Evolutionary conservation across 2,329 filamentous ascomycete species (phyloP), one percentile per base, ranked within the genome.

Genomic region (Fusarium sambucinum): DNA sequence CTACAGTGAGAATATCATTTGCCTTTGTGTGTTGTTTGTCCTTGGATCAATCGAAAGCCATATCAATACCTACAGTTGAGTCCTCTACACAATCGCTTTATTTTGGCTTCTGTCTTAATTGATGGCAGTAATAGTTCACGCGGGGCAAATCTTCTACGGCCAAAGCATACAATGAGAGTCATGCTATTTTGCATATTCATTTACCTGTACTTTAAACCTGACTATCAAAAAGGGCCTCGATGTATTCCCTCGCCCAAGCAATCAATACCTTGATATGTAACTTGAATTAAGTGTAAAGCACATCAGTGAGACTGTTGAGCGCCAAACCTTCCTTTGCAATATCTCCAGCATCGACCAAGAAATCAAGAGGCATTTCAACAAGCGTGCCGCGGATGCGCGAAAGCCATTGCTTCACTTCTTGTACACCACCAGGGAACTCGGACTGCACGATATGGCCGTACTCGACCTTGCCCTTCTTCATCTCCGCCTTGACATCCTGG

Each of bases 361-460:
- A 97, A 97, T 93, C 84, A 71, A 97, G 82, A 29, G 94, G 93
- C 94, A 97, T 97, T 83, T 97, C 92, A 10, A 97, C 91, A 45
- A 94, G 79, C 11, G 86, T 92, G 3, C 92, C 92, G 63, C 88
- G 86, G 38, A 94, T 83, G 55, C 87, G 84, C 56, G 84, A 83
- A 55, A 94, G 80, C 80, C 89, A 86, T 51, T 90, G 87, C 81
- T 93, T 94, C 61, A 94, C 83, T 77, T 92, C 89, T n/a, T 82
- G 82, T 44, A 90, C 89, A 10, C 94, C 92, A 67, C 90, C 87
- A 0, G 86, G 83, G 78, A 97, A 92, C 74, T 95, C 89, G 52
- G 92, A 90, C 74, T 88, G 88, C 45, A 97, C 92, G 3, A 97
- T 92, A 80, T 97, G 95, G 0, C 94, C 95, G 80, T 94, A 95